Base-by-base conservation (phyloP, 2,329 filamentous ascomycete genomes). In the Colletotrichum siamense region DNA sequence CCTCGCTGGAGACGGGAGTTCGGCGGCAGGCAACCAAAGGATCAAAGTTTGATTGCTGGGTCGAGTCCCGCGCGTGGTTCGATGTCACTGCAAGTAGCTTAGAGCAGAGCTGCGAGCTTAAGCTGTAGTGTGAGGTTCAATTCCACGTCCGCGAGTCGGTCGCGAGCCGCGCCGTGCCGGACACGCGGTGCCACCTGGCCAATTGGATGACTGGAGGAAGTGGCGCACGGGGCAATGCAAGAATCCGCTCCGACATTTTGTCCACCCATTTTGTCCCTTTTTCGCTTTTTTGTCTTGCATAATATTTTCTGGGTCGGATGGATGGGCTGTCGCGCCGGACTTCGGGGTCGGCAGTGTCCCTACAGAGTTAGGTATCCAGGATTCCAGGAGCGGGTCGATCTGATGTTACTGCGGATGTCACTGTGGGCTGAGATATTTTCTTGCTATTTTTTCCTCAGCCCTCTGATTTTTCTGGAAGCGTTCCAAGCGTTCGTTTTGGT, bases 391-490 rank as follows among this genome's bases (percentile, higher is more conserved):
- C 44, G 44, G 44, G 44, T 49, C 55, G 55, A 44, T 39, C 15
- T 66, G 55, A n/a, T 30, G 16, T 22, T 52, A 52, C 44, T 52
- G 44, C 44, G 44, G n/a, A 52, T 52, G 24, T 7, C 44, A 16
- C 52, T 30, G 34, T 52, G 67, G 61, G 26, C 32, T 63, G 59
- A 30, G 59, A 63, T 36, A 63, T 66, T 55, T 57, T 70, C 15
- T 62, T 70, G 44, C 39, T 63, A 9, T 62, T 26, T 32, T 15
- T 52, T 68, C 24, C 30, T 59, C 59, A 63, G 18, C 30, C 30
- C 59, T 61, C 52, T 67, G 18, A 34, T 49, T 70, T 62, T 70
- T 70, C 68, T 70, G 57, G 52, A 75, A 71, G 61, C 36, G 68
- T 61, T 71, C 52, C 36, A 39, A 55, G 16, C 55, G 62, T 62